A percentile compares a stretch with the other conserved stretches of the same genome.
phyloP scores from a whole-genome alignment of 83 land plant genomes.

The Isoetes engelmannii region DNA sequence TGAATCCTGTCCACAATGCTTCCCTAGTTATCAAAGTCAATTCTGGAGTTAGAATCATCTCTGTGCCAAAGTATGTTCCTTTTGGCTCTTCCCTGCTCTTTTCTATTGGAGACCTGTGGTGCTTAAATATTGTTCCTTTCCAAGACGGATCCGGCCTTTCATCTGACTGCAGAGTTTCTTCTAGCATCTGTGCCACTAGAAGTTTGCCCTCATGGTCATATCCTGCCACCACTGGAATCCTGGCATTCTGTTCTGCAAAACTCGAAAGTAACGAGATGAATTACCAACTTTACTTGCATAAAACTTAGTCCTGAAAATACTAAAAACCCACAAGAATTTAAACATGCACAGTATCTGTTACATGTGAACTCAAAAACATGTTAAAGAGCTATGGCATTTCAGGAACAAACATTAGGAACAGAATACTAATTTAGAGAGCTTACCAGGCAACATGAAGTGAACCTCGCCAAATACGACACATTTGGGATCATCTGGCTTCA shows the following conservation, averaged over 20 bases:
- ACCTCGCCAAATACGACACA: constrained; percentile 41
- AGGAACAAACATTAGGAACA: neutral
- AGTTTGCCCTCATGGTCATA: constrained; percentile 33
- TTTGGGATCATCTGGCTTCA: constrained; percentile 35
- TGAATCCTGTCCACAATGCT: constrained; percentile 41
- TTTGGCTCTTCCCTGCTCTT: constrained; percentile 31
- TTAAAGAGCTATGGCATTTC: neutral
- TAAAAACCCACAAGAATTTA: neutral
- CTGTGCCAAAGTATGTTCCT: constrained; percentile 32
- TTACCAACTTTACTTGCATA: neutral
- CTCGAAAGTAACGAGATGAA: neutral
- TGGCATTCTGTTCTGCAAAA: constrained; percentile 21
- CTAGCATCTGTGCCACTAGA: constrained; percentile 32
- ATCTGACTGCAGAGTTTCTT: constrained; percentile 31
- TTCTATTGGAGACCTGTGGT: constrained; percentile 25
- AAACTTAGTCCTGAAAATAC: neutral
- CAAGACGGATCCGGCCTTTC: constrained; percentile 36
- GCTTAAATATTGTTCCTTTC: constrained; percentile 41
- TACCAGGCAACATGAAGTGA: constrained; percentile 35
- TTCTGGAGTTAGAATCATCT: constrained; percentile 27
- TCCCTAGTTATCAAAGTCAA: constrained; percentile 15
- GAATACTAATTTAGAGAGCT: neutral
- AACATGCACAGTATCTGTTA: neutral
- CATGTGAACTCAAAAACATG: neutral
- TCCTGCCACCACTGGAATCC: constrained; percentile 36